Evolutionary conservation across 2,329 filamentous ascomycete genomes (phyloP), one percentile per base, ranked within the genome.

Genomic region (Epichloe sibirici): DNA sequence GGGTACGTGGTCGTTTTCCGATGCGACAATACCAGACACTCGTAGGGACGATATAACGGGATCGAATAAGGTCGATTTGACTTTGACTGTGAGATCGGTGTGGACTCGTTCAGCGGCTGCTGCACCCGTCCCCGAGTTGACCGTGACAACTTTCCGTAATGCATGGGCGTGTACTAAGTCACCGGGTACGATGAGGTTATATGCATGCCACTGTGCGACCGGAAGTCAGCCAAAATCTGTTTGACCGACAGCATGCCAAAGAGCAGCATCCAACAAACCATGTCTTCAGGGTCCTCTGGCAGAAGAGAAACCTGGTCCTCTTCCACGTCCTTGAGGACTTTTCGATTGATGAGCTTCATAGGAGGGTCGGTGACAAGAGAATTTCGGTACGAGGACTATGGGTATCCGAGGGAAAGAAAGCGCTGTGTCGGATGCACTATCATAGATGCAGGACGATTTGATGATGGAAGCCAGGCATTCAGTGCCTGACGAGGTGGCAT

Each of bases 51-150:
- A 78, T 48, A 75, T 71, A 54, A 70, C 69, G 28, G 78, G 75
- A 60, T 82, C 77, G 66, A 81, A 82, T 62, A 77, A 78, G 52
- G 77, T 78, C 25, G 74, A 75, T 57, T 74, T 77, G 57, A 81
- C 77, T 37, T 71, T 69, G 64, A 81, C 73, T 31, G 75, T 74
- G n/a, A 82, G 71, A 51, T 78, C 70, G n/a, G 74, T 76, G 61
- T 78, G 76, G n/a, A 80, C 73, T 51, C 76, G 72, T 57, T 77
- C 71, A 21, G 75, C 72, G 15, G 63, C 58, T 4, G 71, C 72
- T 48, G 74, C 73, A 46, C 76, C 76, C 13, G 71, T 72, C 52
- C 76, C 76, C 3, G 69, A 69, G 56, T 74, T 69, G n/a, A 70
- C 66, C 52, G 73, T 69, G 39, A 71, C 69, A 52, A 81, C 75